Conservation (phyloP, 306 rosid genomes). For the Prunus padus region DNA sequence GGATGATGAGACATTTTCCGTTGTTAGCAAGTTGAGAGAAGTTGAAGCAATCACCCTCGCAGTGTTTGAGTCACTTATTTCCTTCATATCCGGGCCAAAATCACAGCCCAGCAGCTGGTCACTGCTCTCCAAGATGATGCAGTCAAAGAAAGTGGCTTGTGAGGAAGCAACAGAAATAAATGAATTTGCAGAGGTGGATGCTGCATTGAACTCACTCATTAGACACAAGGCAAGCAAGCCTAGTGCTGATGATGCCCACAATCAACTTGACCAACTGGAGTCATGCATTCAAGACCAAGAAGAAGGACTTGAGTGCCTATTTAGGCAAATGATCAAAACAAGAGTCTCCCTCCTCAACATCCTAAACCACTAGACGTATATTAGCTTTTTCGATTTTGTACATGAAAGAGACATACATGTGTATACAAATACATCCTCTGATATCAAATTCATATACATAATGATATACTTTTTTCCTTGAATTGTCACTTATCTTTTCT, state of each 20-base stretch:
- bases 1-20: too few species aligned
- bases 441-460: conserved; percentile 3
- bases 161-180: conserved; percentile 1
- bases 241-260: conserved; percentile 14
- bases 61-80: conserved; percentile 28
- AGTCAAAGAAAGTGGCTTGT: background rate
- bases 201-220: too few species aligned
- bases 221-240: too few species aligned
- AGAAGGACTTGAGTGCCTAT: background rate
- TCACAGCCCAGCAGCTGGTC: conserved; percentile 19
- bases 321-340: too few species aligned
- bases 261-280: conserved; percentile 15
- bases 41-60: background rate
- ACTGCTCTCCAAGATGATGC: conserved; percentile 11
- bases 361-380: conserved; percentile 18
- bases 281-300: background rate
- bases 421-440: too few species aligned
- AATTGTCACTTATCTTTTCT: conserved; percentile 7
- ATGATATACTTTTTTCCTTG: too few species aligned
- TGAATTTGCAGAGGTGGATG: background rate
- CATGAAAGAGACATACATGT: background rate
- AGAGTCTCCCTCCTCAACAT: conserved; percentile 32
- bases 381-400: background rate
- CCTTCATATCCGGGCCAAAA: conserved; percentile 24
- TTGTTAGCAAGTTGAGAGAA: too few species aligned